Base-by-base conservation (phyloP, 805 yeast genomes). In the Babjeviella inositovora region DNA sequence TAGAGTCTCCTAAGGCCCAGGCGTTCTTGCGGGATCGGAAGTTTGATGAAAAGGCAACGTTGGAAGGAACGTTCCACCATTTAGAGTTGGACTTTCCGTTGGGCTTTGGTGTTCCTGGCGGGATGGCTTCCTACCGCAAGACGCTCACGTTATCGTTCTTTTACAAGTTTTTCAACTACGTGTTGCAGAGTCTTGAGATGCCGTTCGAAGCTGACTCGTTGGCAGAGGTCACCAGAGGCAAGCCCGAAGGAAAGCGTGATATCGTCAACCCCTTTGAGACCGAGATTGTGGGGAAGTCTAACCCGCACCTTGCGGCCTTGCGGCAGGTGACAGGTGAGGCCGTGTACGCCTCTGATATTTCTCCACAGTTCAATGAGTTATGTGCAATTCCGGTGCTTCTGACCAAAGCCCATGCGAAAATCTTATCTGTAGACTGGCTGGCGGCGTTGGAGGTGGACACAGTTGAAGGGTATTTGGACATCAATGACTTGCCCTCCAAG, bases 291-390 rank as follows among this genome's bases (percentile, higher is more conserved):
- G 64, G 65, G 14, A 50, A 53, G 23, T 43, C 43, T n/a, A 30
- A 47, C 14, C 52, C 56, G 19, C 66, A 58, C 29, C 38, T 57
- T n/a, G 53, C 58, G 22, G 60, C 62, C 2, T 28, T 53, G 33
- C 53, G 53, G 27, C 66, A 58, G 31, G 61, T 53, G 5, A 41
- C 56, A n/a, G 66, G 66, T 9, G 64, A 57, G 27, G 64, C 64
- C 1, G 35, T 38, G 12, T 58, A 58, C 25, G 45, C 57, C 3
- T 63, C 57, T 28, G 66, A 58, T 28, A 37, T 57, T 11, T 59
- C 63, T 4, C 53, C 57, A 5, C 42, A 37, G 8, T 50, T 46
- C 30, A 32, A 41, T n/a, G 65, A 58, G 32, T 31, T 55, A 1
- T 50, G 50, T 34, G 62, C 52, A 15, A 61, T 50, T 6, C 62